A percentile compares a stretch with the other conserved stretches of the same genome.
phyloP scores from a whole-genome alignment of 2,329 filamentous ascomycete genomes.

The Botrytis cinerea region DNA sequence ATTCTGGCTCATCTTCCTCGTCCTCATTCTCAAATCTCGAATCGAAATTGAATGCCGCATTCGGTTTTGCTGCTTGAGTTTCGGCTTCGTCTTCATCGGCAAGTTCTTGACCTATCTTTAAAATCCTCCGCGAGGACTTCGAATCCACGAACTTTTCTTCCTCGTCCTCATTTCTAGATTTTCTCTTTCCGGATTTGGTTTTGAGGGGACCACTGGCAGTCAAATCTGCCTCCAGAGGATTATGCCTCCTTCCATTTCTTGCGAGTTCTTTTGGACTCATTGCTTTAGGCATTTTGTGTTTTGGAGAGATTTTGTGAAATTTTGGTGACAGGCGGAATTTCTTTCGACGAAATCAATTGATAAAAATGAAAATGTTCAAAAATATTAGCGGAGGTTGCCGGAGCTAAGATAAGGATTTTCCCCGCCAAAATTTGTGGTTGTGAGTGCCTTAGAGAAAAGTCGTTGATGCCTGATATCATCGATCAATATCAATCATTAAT shows the following conservation, averaged over 20 bases:
- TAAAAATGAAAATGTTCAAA: conserved; percentile 27
- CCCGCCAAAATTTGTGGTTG: neutral
- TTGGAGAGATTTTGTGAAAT: neutral
- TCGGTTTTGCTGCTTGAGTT: conserved; percentile 47
- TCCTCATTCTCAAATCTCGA: conserved; percentile 66
- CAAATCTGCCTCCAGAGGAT: conserved; percentile 88
- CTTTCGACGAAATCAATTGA: conserved; percentile 19
- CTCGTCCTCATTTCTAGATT: conserved; percentile 59
- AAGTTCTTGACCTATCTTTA: conserved; percentile 86
- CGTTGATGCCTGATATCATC: neutral
- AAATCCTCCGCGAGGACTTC: conserved; percentile 83
- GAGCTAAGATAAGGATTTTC: conserved; percentile 26
- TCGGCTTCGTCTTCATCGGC: conserved; percentile 74
- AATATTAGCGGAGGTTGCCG: conserved; percentile 18
- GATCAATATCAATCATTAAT: neutral
- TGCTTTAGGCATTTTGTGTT: conserved; percentile 73
- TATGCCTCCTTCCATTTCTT: conserved; percentile 71
- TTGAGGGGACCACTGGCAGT: conserved; percentile 69
- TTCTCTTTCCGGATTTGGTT: conserved; percentile 72
- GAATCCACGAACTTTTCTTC: conserved; percentile 79
- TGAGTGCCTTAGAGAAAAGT: neutral
- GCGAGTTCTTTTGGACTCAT: conserved; percentile 56
- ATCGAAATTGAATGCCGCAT: conserved; percentile 77
- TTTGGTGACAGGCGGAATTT: conserved; percentile 26
- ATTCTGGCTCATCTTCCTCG: conserved; percentile 50